A percentile compares a stretch with the other conserved stretches of the same genome.
Conservation (phyloP, 768 basidiomycete species). For the Agaricus blazei region DNA sequence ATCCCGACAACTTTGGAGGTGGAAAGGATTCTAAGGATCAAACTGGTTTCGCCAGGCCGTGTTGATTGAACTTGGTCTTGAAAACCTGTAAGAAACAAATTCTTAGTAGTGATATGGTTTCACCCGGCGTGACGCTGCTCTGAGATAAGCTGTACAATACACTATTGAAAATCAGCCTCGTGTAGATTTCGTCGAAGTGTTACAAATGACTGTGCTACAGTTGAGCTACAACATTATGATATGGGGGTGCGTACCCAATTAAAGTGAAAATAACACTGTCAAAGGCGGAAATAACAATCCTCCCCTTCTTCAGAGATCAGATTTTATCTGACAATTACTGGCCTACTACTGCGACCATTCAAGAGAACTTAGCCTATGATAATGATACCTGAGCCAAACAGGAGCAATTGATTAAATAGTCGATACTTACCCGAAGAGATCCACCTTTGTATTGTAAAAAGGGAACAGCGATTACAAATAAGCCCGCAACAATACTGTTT, state of each 20-base stretch:
- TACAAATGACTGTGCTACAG: too few species aligned
- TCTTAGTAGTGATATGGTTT: too few species aligned
- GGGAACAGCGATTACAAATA: conserved; percentile 50
- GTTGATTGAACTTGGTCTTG: conserved; percentile 17
- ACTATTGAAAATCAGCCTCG: too few species aligned
- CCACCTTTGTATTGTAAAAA: conserved; percentile 45
- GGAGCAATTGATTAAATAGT: neutral
- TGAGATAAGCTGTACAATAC: too few species aligned
- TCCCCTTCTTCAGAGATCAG: too few species aligned
- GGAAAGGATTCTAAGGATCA: conserved; percentile 21
- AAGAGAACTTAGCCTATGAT: neutral
- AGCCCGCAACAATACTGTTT: conserved; percentile 39
- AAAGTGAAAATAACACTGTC: too few species aligned
- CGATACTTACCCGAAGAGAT: conserved; percentile 35
- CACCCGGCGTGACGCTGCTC: too few species aligned
- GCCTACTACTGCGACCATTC: neutral
- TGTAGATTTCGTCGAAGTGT: too few species aligned
- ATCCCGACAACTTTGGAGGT: conserved; percentile 33
- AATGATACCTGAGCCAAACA: neutral
- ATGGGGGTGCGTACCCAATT: too few species aligned
- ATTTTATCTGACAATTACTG: too few species aligned
- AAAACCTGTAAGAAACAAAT: neutral
- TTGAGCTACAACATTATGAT: too few species aligned
- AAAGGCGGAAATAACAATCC: too few species aligned
- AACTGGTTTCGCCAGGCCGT: conserved; percentile 34